Percentiles rank a stretch among this genome's conserved stretches.
phyloP scores from a whole-genome alignment of 495 filamentous ascomycete species.

The Aspergillus haitiensis region DNA sequence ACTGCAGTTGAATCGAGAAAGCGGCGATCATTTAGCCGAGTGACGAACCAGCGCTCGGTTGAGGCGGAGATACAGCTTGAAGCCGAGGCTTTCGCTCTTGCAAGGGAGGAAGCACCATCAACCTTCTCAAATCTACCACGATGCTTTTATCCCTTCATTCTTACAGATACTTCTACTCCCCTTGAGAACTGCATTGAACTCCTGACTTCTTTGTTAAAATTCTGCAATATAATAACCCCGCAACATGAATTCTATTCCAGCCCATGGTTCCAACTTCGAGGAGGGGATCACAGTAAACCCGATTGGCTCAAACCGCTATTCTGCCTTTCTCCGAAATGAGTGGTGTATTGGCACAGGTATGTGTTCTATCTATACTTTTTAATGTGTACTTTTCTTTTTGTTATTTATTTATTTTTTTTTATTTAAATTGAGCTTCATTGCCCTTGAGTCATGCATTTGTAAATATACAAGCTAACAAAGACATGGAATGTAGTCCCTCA shows the following conservation, averaged over 20 bases:
- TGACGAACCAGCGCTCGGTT: background rate
- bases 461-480: background rate
- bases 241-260: constrained; percentile 16
- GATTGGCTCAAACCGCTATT: constrained; percentile 62
- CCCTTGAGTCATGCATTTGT: too few relatives aligned
- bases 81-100: background rate
- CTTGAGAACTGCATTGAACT: background rate
- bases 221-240: background rate
- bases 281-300: constrained; percentile 57
- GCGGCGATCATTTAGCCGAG: background rate
- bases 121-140: background rate
- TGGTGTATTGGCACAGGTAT: constrained; percentile 73
- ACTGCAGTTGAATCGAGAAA: background rate
- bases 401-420: background rate
- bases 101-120: background rate
- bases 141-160: constrained; percentile 1
- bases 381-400: too few relatives aligned
- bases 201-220: background rate
- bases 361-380: background rate
- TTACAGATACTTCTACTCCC: background rate
- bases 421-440: background rate
- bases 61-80: background rate
- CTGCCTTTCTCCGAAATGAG: constrained; percentile 54
- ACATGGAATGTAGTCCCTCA: constrained; percentile 64
- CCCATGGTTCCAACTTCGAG: constrained; percentile 47